Base-by-base conservation (phyloP, 352 stramenopile genomes). In the Pythium grandisporangium region DNA sequence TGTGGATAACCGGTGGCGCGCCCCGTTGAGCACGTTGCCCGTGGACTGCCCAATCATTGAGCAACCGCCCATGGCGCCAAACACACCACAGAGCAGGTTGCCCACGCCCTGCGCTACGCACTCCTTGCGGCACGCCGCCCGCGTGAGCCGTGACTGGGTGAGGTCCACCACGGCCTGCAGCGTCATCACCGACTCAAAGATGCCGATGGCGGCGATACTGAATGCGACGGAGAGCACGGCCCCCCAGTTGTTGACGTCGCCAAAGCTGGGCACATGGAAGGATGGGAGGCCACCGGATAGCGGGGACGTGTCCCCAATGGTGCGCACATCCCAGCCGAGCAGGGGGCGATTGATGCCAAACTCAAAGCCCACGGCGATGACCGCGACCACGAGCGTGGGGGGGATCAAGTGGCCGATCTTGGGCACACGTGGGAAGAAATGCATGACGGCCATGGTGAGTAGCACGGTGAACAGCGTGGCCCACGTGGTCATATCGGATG, bases 131-230 rank as follows among this genome's bases (percentile, higher is more conserved):
- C 77, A 66, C 39, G 63, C 61, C 47, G 40, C 69, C 42, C 67
- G 75, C 21, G 59, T 91, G 50, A 70, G 70, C 36, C 72, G 63
- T 24, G 72, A 67, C 47, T 93, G 81, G 33, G 84, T 89, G 22
- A 95, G 63, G 54, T 95, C 83, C n/a, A 95, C 84, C 5, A 97
- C 58, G 2, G 95, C 69, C 51, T 98, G 85, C 45, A 97, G 60
- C 14, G 93, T 98, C 66, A 98, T 84, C 24, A 98, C 73, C 37
- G 73, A 95, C 60, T 98, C 93, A 36, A 98, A 95, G 6, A 93
- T 72, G 13, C 90, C 92, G 20, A 97, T 84, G 6, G 81, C 75
- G 16, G 87, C 88, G 48, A 97, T 82, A 54, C 79, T 97, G 22
- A 85, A 73, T 10, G 90, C 90, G 26, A 81, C 95, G 4, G 84